Conservation (phyloP, 2,329 filamentous ascomycete genomes). For the Graphilbum sp. region DNA sequence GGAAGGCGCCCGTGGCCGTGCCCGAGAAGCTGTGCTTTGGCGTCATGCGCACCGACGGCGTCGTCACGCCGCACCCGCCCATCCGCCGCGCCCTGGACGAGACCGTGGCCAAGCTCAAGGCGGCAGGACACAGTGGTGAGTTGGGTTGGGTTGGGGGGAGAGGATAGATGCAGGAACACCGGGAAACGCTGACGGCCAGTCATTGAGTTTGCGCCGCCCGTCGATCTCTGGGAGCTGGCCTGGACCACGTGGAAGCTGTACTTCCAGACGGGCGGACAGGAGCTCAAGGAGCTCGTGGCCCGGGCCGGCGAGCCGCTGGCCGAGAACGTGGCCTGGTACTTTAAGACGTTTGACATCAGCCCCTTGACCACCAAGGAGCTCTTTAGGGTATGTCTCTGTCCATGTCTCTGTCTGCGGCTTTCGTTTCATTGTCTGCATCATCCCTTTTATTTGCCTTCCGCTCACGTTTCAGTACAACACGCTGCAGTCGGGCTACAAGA, state of each 20-base stretch:
- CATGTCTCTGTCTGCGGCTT: no score
- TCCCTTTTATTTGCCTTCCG: neutral
- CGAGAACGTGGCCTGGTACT: neutral
- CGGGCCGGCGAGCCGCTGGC: neutral
- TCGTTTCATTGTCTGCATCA: no score
- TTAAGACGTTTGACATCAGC: neutral
- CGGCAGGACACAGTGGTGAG: constrained; percentile 30
- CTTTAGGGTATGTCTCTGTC: neutral
- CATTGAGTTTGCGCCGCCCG: neutral
- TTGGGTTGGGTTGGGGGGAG: neutral
- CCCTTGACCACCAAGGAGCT: neutral
- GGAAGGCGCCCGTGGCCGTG: neutral
- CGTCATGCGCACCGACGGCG: constrained; percentile 12
- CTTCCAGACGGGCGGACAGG: neutral
- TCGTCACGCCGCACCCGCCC: constrained; percentile 40
- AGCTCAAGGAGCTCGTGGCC: neutral
- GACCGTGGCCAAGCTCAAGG: constrained; percentile 22
- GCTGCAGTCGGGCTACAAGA: neutral
- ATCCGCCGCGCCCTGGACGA: constrained; percentile 35
- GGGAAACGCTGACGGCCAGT: neutral
- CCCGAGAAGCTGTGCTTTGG: constrained; percentile 2
- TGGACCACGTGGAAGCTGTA: neutral
- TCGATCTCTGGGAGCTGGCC: neutral
- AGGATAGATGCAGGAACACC: no score
- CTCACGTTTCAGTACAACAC: no score